Conservation (phyloP, 345 rosid species). For the Syzygium oleosum region DNA sequence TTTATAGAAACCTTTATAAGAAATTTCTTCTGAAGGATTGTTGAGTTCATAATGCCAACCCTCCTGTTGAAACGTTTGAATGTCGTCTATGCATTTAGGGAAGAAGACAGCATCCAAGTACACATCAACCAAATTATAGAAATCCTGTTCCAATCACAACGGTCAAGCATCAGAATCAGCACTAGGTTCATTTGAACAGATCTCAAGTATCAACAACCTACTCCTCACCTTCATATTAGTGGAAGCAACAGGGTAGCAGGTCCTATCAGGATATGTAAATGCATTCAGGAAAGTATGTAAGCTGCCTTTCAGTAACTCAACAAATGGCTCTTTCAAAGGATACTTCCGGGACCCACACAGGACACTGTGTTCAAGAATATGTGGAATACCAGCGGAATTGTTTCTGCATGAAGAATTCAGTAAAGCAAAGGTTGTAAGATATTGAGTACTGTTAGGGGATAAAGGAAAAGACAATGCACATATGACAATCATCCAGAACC, state of each 20-base stretch:
- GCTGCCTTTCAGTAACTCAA: conserved; percentile 90
- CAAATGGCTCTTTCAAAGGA: conserved; percentile 97
- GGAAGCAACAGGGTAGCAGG: conserved; percentile 97
- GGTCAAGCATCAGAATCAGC: neutral
- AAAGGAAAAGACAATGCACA: neutral
- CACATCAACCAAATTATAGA: conserved; percentile 92
- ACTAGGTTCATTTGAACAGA: neutral
- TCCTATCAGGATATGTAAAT: conserved; percentile 95
- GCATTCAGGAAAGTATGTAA: conserved; percentile 91
- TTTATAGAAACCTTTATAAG: conserved; percentile 64
- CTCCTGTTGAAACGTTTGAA: conserved; percentile 93
- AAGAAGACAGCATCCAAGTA: conserved; percentile 97
- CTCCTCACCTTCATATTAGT: conserved; percentile 71
- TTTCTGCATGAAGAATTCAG: conserved; percentile 41
- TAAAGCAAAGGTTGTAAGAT: neutral
- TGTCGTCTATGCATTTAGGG: conserved; percentile 89
- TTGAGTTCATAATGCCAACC: conserved; percentile 98
- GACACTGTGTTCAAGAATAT: conserved; percentile 94
- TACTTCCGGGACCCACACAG: conserved; percentile 95
- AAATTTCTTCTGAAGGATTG: conserved; percentile 74
- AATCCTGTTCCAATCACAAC: conserved; percentile 44
- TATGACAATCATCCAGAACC: neutral
- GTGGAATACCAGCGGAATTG: conserved; percentile 98
- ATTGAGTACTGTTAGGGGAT: neutral
- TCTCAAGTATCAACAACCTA: neutral